Evolutionary conservation across 2,329 filamentous ascomycete species (phyloP).

Genomic region (Fusarium concolor): DNA sequence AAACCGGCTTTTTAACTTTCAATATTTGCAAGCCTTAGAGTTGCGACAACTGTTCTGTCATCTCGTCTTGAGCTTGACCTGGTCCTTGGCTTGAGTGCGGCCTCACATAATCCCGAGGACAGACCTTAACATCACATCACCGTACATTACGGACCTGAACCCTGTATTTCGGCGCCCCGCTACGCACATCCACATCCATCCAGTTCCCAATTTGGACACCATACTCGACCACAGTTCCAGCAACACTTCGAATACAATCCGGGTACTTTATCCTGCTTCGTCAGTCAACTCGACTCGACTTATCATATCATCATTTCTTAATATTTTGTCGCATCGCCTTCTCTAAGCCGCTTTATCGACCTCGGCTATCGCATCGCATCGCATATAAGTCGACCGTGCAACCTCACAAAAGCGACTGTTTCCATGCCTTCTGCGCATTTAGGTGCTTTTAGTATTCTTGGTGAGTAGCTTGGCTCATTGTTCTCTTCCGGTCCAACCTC

Average conservation of each 20-base stretch:
- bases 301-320: not conserved
- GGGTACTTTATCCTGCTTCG: slow-evolving; percentile 26
- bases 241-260: slow-evolving; percentile 9
- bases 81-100: not conserved
- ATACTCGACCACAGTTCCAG: slow-evolving; percentile 8
- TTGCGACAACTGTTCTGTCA: not conserved
- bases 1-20: not conserved
- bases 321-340: slow-evolving; percentile 8
- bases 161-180: slow-evolving; percentile 36
- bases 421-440: slow-evolving; percentile 43
- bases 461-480: slow-evolving; percentile 30
- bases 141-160: slow-evolving; percentile 37
- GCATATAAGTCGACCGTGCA: slow-evolving; percentile 35
- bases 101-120: slow-evolving; percentile 32
- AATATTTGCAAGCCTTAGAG: not conserved
- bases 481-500: not conserved
- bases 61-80: too few relatives aligned
- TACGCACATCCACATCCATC: slow-evolving; percentile 13
- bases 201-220: slow-evolving; percentile 29
- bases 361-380: slow-evolving; percentile 10
- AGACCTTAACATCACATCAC: slow-evolving; percentile 28
- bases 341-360: not conserved
- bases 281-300: slow-evolving; percentile 11
- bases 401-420: slow-evolving; percentile 38
- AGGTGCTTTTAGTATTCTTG: slow-evolving; percentile 35